Conservation (phyloP, 1,139 yeast species). For the Magnusiomyces fungicola region DNA sequence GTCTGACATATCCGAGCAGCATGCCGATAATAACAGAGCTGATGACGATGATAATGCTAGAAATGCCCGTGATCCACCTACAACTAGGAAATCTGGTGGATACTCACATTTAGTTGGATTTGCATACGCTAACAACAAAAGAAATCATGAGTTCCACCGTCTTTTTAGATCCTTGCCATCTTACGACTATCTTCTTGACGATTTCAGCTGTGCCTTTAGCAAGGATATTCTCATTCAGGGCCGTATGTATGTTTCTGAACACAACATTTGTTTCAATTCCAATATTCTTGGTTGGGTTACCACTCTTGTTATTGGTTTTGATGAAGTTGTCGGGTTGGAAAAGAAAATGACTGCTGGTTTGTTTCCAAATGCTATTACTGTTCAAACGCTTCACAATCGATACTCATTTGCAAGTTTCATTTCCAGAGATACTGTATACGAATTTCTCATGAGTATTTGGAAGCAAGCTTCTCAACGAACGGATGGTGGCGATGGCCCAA, state of each 20-base stretch:
- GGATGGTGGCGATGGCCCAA: not conserved
- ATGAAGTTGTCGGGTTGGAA: conserved; percentile 67
- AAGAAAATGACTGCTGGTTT: conserved; percentile 80
- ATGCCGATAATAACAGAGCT: no score
- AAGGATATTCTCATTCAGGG: conserved; percentile 91
- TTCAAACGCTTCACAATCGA: conserved; percentile 59
- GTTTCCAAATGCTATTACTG: conserved; percentile 81
- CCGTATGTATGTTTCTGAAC: conserved; percentile 73
- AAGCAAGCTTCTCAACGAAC: conserved; percentile 24
- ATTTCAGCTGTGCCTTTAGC: conserved; percentile 83
- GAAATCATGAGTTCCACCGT: conserved; percentile 75
- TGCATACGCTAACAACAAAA: conserved; percentile 52
- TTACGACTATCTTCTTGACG: conserved; percentile 70
- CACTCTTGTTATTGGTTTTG: conserved; percentile 61
- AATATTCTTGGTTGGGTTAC: conserved; percentile 92
- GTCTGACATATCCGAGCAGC: no score
- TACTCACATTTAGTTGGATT: conserved; percentile 31
- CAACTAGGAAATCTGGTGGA: no score
- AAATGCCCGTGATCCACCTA: no score
- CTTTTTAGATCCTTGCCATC: conserved; percentile 62
- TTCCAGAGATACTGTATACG: conserved; percentile 71
- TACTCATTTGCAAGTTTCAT: conserved; percentile 80
- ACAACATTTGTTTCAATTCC: conserved; percentile 81
- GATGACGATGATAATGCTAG: no score
- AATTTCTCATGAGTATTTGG: conserved; percentile 46